Conservation (phyloP, 2,329 filamentous ascomycete genomes). For the Fusarium palustre region DNA sequence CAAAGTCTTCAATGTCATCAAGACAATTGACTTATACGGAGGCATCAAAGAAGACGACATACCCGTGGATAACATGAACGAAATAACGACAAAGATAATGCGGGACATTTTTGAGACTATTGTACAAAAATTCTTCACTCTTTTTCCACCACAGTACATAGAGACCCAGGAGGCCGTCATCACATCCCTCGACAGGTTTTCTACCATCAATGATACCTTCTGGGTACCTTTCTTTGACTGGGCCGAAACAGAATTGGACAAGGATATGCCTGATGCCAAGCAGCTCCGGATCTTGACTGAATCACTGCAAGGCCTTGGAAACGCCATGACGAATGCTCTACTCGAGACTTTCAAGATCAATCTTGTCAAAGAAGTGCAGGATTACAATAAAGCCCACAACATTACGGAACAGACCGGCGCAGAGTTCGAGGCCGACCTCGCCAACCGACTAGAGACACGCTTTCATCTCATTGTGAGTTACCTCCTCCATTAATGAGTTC, state of each 20-base stretch:
- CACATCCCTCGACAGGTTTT: conserved; percentile 47
- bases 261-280: conserved; percentile 3
- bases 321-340: conserved; percentile 48
- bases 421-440: conserved; percentile 42
- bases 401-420: conserved; percentile 21
- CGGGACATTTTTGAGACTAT: conserved; percentile 25
- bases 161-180: conserved; percentile 37
- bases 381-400: conserved; percentile 33
- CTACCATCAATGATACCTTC: conserved; percentile 44
- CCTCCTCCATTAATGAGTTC: not conserved
- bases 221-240: conserved; percentile 42
- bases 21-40: conserved; percentile 29
- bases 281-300: conserved; percentile 14
- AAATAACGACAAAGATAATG: conserved; percentile 39
- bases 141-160: conserved; percentile 46
- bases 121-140: conserved; percentile 41
- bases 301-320: conserved; percentile 21
- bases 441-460: conserved; percentile 40
- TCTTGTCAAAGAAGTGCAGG: conserved; percentile 42
- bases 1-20: conserved; percentile 53
- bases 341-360: conserved; percentile 51
- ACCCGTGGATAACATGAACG: conserved; percentile 10
- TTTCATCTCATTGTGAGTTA: conserved; percentile 50
- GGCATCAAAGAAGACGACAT: conserved; percentile 21
- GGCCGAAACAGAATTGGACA: conserved; percentile 6